Evolutionary conservation across 2,329 filamentous ascomycete genomes (phyloP), one percentile per base, ranked within the genome.

Genomic region (Trichoderma simmonsii): DNA sequence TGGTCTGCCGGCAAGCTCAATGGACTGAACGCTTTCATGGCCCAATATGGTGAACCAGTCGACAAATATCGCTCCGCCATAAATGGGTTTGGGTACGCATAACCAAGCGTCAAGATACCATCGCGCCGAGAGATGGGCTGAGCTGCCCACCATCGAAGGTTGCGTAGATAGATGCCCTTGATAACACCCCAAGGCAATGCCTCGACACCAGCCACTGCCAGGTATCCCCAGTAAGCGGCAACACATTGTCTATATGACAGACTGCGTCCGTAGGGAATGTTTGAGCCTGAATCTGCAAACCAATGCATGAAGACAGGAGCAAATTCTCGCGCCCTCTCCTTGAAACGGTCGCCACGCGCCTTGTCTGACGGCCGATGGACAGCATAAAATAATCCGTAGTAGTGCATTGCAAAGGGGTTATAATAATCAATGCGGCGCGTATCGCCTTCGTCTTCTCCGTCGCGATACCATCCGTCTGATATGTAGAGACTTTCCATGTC

Each of bases 141-240:
- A 12, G 59, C 43, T 12, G 43, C 60, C 68, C 68, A 71, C 68
- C 68, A 71, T 28, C 68, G 68, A 9, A 71, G 32, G 11, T 71
- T 71, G 43, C 68, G 68, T 28, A 71, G 60, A 65, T 65, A 71
- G n/a, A 71, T 24, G 21, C 68, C 68, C 60, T 71, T 71, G 60
- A 71, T 71, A 21, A 71, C 68, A 11, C 68, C 68, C 68, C 68
- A 71, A 30, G 68, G 68, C 18, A 71, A 28, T 51, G 68, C 68
- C 39, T 71, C 68, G 3, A 71, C 60, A 21, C 43, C 68, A 15
- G 68, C 68, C 18, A 71, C 68, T 32, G 68, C 68, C 6, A 71
- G 30, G 24, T 71, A 71, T 5, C 68, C 68, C 68, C 68, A 71
- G 28, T 54, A 71, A n/a, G 68, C 59, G n/a, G 60, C 68, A 48